Percentiles rank a stretch among this genome's conserved stretches.
Conservation (phyloP, 192 early-diverging fungal species). For the Backusella parvicylindrica region DNA sequence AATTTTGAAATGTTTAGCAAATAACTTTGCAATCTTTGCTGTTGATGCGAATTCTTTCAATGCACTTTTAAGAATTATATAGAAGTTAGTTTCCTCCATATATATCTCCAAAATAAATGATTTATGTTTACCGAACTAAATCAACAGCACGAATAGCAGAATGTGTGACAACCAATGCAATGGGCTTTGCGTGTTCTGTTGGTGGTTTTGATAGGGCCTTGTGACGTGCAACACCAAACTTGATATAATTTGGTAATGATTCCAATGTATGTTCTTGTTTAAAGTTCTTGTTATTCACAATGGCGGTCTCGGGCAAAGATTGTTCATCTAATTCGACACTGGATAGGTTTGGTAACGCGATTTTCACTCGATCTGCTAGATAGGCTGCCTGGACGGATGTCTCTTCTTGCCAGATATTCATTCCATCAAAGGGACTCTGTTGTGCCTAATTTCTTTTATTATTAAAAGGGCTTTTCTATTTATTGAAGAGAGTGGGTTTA, state of each 20-base stretch:
- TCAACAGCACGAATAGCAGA: constrained; percentile 63
- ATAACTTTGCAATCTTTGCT: constrained; percentile 65
- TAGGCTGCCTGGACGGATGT: constrained; percentile 35
- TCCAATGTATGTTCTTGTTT: constrained; percentile 44
- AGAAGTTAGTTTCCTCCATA: too few relatives aligned
- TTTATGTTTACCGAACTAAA: constrained; percentile 43
- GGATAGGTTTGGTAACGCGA: constrained; percentile 38
- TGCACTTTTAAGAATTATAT: too few relatives aligned
- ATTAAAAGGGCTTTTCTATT: background rate
- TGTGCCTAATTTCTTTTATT: background rate
- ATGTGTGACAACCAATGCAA: constrained; percentile 53
- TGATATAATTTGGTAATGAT: constrained; percentile 45
- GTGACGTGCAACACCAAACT: constrained; percentile 45
- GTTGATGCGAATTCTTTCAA: constrained; percentile 51
- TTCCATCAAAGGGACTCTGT: constrained; percentile 25
- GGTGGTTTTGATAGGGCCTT: constrained; percentile 42
- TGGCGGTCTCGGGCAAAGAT: constrained; percentile 27
- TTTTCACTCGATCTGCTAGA: constrained; percentile 38
- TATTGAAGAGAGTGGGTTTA: too few relatives aligned
- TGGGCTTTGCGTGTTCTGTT: constrained; percentile 42
- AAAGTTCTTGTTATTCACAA: constrained; percentile 43
- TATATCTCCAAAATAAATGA: too few relatives aligned
- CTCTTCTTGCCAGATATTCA: constrained; percentile 28
- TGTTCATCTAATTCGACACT: constrained; percentile 35
- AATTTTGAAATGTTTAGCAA: constrained; percentile 76